Conservation (phyloP, 352 stramenopile genomes). For the Globisporangium emineosum region DNA sequence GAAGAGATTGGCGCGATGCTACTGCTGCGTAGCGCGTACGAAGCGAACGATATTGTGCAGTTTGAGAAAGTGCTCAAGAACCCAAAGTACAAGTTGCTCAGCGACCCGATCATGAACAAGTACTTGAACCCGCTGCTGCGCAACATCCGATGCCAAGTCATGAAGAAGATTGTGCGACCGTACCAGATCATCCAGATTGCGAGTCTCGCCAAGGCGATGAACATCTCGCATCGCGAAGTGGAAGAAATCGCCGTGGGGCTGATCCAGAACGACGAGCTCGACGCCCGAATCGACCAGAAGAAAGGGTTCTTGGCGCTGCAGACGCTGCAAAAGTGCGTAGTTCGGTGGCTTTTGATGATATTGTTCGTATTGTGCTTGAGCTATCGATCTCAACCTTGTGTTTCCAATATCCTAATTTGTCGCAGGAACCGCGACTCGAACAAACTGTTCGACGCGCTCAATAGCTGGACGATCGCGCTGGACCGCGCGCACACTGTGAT, state of each 20-base stretch:
- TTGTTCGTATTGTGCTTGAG: background rate
- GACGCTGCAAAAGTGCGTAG: constrained; percentile 45
- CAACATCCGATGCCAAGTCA: constrained; percentile 93
- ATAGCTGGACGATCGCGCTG: constrained; percentile 57
- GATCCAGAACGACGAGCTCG: constrained; percentile 90
- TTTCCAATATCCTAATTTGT: background rate
- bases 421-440: constrained; percentile 46
- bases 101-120: constrained; percentile 92
- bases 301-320: constrained; percentile 52
- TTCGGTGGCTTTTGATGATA: background rate
- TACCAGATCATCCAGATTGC: constrained; percentile 90
- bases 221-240: constrained; percentile 83
- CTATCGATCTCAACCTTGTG: background rate
- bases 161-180: constrained; percentile 88
- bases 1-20: constrained; percentile 80
- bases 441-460: constrained; percentile 71
- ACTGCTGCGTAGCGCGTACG: constrained; percentile 65
- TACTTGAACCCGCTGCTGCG: constrained; percentile 89
- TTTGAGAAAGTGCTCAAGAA: constrained; percentile 93
- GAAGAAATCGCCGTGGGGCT: constrained; percentile 89
- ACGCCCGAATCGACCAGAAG: constrained; percentile 90
- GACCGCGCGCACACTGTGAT: constrained; percentile 48
- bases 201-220: constrained; percentile 88
- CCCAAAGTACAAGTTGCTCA: constrained; percentile 89
- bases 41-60: constrained; percentile 88